These are phyloP conservation scores for Picea sitchensis DNA, from an alignment of 75 land plant species.

Conservation along the genomic window DNA sequence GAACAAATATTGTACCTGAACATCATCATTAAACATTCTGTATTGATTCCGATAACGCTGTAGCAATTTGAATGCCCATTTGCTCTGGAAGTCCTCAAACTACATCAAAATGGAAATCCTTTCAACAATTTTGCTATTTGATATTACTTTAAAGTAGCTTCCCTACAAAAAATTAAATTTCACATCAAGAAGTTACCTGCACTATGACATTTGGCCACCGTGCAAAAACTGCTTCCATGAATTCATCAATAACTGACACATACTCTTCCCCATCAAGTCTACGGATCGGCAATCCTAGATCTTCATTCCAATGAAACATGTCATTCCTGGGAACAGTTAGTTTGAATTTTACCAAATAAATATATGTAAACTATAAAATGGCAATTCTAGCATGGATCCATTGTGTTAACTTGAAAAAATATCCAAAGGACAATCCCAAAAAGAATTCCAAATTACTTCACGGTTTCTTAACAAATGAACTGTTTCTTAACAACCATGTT, in stretches of 20 bases:
- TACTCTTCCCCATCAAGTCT: conserved; percentile 98
- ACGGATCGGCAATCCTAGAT: conserved; percentile 80
- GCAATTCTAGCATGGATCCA: not conserved
- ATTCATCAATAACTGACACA: conserved; percentile 86
- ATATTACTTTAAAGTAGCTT: not conserved
- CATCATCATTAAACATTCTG: conserved; percentile 98
- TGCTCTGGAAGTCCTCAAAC: conserved; percentile 99
- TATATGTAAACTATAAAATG: not conserved
- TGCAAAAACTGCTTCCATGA: conserved; percentile 96
- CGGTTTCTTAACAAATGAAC: no score
- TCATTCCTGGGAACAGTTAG: not conserved
- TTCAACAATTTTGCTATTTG: not conserved
- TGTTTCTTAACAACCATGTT: no score
- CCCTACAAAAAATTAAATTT: not conserved
- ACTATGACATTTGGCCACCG: conserved; percentile 99
- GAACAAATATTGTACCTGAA: conserved; percentile 55
- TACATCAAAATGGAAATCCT: conserved; percentile 18
- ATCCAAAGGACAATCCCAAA: not conserved
- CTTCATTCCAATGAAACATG: conserved; percentile 24
- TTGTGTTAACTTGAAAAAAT: not conserved
- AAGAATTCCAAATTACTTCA: not conserved
- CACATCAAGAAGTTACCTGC: conserved; percentile 48
- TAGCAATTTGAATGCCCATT: conserved; percentile 98
- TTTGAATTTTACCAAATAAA: not conserved
- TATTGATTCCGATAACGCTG: conserved; percentile 84